phyloP scores from a whole-genome alignment of 2,329 filamentous ascomycete genomes.

The Exutisphaerella laricina region DNA sequence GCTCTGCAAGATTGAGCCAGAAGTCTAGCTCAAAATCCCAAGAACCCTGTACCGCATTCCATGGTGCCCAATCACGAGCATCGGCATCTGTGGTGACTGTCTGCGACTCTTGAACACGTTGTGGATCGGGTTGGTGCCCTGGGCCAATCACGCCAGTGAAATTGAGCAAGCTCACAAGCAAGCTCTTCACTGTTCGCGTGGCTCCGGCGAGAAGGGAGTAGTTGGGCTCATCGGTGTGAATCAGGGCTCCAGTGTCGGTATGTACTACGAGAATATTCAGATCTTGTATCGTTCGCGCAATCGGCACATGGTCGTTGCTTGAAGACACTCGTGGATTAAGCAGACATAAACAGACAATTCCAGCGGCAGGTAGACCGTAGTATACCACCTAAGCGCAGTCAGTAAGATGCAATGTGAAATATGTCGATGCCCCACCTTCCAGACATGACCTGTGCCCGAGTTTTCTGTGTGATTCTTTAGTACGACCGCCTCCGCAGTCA shows the following conservation, averaged over 20 bases:
- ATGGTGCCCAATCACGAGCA: slow-evolving; percentile 14
- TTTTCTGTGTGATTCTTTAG: slow-evolving; percentile 31
- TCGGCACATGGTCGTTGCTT: background rate
- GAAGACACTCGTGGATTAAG: slow-evolving; percentile 17
- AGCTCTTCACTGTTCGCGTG: slow-evolving; percentile 28
- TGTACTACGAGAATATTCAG: slow-evolving; percentile 32
- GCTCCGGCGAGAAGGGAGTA: slow-evolving; percentile 29
- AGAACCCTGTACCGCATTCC: slow-evolving; percentile 9
- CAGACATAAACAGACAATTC: slow-evolving; percentile 30
- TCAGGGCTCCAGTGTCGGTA: slow-evolving; percentile 28
- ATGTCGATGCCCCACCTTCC: slow-evolving; percentile 29
- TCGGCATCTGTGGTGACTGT: too few species aligned
- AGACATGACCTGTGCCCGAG: slow-evolving; percentile 32
- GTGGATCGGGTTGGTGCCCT: background rate
- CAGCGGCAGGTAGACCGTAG: slow-evolving; percentile 35
- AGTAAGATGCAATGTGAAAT: background rate
- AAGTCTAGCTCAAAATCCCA: slow-evolving; percentile 31
- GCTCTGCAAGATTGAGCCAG: slow-evolving; percentile 31
- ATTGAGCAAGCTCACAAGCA: slow-evolving; percentile 19
- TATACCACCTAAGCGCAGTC: slow-evolving; percentile 27
- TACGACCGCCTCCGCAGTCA: slow-evolving; percentile 30
- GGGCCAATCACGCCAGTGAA: background rate
- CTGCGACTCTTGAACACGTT: too few species aligned
- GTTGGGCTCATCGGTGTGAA: slow-evolving; percentile 28
- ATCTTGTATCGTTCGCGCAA: slow-evolving; percentile 28